A percentile compares a stretch with the other conserved stretches of the same genome.
These are phyloP conservation scores for Hypsizygus ulmarius DNA, from an alignment of 1,284 basidiomycete genomes.

Conservation along the genomic window DNA sequence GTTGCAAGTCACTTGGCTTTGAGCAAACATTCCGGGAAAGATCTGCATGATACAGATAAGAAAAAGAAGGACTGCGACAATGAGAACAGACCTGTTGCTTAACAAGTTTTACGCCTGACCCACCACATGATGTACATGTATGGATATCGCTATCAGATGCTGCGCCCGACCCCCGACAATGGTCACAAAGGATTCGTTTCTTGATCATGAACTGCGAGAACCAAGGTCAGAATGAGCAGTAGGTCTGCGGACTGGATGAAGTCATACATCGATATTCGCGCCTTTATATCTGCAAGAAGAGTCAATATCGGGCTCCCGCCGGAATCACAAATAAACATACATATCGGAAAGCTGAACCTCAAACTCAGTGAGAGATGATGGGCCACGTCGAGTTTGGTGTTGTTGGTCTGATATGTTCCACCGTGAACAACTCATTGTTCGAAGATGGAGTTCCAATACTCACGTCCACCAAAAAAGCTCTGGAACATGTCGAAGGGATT, in stretches of 20 bases:
- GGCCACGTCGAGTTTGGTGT: conserved; percentile 77
- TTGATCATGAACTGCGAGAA: conserved; percentile 78
- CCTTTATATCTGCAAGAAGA: conserved; percentile 61
- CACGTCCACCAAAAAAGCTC: conserved; percentile 83
- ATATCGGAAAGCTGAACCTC: conserved; percentile 86
- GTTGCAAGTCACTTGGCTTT: conserved; percentile 75
- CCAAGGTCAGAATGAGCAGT: conserved; percentile 1
- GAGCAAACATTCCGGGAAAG: conserved; percentile 91
- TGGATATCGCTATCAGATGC: conserved; percentile 85
- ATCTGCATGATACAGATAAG: conserved; percentile 48
- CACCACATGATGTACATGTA: conserved; percentile 75
- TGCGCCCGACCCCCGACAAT: conserved; percentile 90
- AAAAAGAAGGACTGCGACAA: conserved; percentile 15
- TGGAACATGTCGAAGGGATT: conserved; percentile 95
- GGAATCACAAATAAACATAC: conserved; percentile 39
- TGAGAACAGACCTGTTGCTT: conserved; percentile 64
- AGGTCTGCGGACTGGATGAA: not conserved
- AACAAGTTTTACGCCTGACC: conserved; percentile 80
- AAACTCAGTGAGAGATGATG: conserved; percentile 81
- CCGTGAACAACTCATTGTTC: not conserved
- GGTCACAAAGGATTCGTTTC: conserved; percentile 87
- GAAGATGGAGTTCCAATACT: conserved; percentile 26
- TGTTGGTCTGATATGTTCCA: conserved; percentile 29
- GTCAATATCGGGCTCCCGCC: conserved; percentile 7
- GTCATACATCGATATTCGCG: conserved; percentile 74